Evolutionary conservation across 2,329 filamentous ascomycete species (phyloP).

Genomic region (Fusarium pseudonygamai): DNA sequence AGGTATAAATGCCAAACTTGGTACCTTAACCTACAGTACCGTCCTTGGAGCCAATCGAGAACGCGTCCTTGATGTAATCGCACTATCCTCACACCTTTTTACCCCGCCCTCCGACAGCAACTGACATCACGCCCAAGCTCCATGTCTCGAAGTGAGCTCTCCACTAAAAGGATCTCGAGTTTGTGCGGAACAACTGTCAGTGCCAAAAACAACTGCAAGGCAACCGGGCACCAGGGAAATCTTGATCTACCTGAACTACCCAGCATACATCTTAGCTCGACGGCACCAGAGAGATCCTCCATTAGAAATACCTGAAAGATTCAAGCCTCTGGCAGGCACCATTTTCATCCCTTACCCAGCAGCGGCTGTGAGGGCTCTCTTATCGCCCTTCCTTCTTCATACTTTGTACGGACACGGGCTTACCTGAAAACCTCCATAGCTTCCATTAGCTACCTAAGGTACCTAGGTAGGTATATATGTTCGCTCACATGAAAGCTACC

Average conservation of each 20-base stretch:
- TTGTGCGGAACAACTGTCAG: not conserved
- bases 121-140: conserved; percentile 31
- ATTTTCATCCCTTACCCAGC: conserved; percentile 23
- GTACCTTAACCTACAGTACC: not conserved
- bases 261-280: not conserved
- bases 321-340: not conserved
- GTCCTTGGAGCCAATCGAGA: not conserved
- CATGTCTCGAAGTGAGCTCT: conserved; percentile 8
- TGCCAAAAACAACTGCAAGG: conserved; percentile 18
- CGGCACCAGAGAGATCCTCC: not conserved
- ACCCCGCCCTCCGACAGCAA: conserved; percentile 34
- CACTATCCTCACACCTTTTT: conserved; percentile 38
- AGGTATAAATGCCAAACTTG: not conserved
- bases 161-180: conserved; percentile 25
- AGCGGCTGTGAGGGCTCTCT: not conserved
- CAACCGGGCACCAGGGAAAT: not conserved
- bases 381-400: not conserved
- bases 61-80: conserved; percentile 29
- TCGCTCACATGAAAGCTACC: not conserved
- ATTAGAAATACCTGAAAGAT: conserved; percentile 2
- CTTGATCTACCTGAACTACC: not conserved
- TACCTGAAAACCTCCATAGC: not conserved
- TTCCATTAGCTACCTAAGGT: not conserved
- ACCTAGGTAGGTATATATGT: not conserved
- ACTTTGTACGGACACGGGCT: not conserved